Conservation (phyloP, 306 rosid genomes). For the Senna tora region DNA sequence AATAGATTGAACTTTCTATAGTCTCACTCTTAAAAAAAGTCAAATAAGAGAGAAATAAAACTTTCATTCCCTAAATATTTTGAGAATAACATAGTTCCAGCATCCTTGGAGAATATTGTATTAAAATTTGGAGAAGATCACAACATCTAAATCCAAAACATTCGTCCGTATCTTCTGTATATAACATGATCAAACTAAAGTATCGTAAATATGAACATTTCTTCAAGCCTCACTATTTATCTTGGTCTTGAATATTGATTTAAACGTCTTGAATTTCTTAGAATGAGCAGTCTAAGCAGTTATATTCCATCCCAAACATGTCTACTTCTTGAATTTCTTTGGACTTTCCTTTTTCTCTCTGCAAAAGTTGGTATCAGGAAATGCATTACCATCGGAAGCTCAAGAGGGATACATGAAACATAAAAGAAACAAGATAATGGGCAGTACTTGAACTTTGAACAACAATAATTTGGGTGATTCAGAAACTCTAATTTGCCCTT, state of each 20-base stretch:
- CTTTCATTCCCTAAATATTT: neutral
- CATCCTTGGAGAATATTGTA: neutral
- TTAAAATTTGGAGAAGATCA: neutral
- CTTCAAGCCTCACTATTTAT: neutral
- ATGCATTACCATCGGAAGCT: constrained; percentile 22
- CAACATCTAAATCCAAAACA: neutral
- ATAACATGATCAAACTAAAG: neutral
- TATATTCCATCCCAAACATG: constrained; percentile 20
- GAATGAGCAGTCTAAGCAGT: constrained; percentile 14
- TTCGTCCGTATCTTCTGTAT: neutral
- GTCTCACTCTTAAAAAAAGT: too few species aligned
- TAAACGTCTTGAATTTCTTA: constrained; percentile 17
- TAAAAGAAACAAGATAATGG: neutral
- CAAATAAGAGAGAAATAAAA: too few species aligned
- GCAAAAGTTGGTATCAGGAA: constrained; percentile 39
- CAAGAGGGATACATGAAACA: constrained; percentile 17
- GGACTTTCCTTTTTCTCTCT: constrained; percentile 43
- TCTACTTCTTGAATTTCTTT: constrained; percentile 35
- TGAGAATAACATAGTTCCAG: neutral
- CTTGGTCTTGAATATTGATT: neutral
- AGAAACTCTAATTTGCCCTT: neutral
- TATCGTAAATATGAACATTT: neutral
- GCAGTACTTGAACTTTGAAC: constrained; percentile 16
- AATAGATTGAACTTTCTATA: too few species aligned
- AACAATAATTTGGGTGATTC: constrained; percentile 12